Evolutionary conservation across 441 rosid genomes (phyloP), one percentile per base, ranked within the genome.

Genomic region (Biscutella laevigata): DNA sequence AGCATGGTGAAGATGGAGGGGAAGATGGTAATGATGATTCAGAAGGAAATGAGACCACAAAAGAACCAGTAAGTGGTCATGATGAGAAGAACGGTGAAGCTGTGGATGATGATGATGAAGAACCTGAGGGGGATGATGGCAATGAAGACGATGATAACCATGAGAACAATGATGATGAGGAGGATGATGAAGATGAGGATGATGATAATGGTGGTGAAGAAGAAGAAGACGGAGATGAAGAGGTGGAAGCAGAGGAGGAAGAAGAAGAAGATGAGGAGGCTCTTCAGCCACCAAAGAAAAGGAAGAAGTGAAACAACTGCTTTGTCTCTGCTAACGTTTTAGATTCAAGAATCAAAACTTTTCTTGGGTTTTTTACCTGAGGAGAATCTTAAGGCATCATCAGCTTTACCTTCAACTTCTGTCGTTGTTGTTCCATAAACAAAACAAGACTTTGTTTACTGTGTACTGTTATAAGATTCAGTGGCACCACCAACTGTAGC

Each of bases 31-130:
- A 67, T 2, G 84, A 74, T 11, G 85, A 81, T n/a, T 78, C 57
- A 45, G 88, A 75, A 34, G 86, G 72, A 6, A 39, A 74, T 12
- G 77, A 86, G 12, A 74, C 77, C 2, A 83, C 78, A 15, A 80
- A 76, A 44, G 84, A 59, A 35, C 67, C 61, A 0, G 77, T 39
- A 13, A 76, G 61, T 7, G 82, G 73, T 9, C 69, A 69, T 1
- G 83, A 68, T 28, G 71, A 72, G 32, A 68, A 73, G n/a, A n/a
- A n/a, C 2, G 82, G 77, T 17, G 83, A 69, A 29, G 69, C 66
- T 21, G 77, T 61, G 42, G 58, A 56, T 4, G 88, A 57, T 0
- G 79, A 65, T 0, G 77, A 64, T 0, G 68, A 77, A 7, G 77
- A 75, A 1, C 76, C 66, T 7, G 77, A 64, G 6, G 71, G 74